Percentiles rank a stretch among this genome's conserved stretches.
phyloP scores from a whole-genome alignment of 2,329 filamentous ascomycete species.

The Alternaria tenuissima region DNA sequence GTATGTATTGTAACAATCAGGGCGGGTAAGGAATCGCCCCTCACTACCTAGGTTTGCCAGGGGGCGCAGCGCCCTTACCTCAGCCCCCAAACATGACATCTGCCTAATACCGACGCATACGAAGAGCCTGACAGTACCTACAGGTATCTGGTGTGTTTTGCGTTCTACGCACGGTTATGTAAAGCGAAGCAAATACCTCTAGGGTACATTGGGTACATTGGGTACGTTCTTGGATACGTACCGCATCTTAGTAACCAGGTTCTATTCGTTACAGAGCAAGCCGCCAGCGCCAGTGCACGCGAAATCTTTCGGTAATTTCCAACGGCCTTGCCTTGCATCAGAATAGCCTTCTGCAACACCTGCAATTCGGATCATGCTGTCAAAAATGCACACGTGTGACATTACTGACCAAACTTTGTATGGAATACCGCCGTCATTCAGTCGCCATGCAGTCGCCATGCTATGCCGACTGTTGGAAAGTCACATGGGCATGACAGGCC shows the following conservation, averaged over 20 bases:
- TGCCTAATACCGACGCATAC: neutral
- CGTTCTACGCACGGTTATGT: neutral
- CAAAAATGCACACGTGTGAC: neutral
- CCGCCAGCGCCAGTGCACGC: neutral
- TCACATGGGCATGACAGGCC: neutral
- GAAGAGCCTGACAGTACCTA: neutral
- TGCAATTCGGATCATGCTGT: neutral
- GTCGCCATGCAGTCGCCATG: neutral
- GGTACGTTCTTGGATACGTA: neutral
- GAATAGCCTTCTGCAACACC: neutral
- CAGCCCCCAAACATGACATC: conserved; percentile 3
- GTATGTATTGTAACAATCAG: conserved; percentile 19
- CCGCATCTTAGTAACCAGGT: conserved; percentile 8
- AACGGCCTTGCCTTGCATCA: neutral
- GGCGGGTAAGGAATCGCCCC: conserved; percentile 17
- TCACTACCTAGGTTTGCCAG: neutral
- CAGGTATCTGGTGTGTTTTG: neutral
- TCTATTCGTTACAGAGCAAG: conserved; percentile 5
- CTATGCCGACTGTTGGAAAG: neutral
- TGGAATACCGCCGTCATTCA: neutral
- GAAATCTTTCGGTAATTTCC: conserved; percentile 6
- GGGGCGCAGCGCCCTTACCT: conserved; percentile 12
- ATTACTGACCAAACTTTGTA: neutral
- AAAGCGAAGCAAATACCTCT: neutral
- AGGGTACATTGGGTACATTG: neutral